Base-by-base conservation (phyloP, 306 rosid species). In the Sophora flavescens region DNA sequence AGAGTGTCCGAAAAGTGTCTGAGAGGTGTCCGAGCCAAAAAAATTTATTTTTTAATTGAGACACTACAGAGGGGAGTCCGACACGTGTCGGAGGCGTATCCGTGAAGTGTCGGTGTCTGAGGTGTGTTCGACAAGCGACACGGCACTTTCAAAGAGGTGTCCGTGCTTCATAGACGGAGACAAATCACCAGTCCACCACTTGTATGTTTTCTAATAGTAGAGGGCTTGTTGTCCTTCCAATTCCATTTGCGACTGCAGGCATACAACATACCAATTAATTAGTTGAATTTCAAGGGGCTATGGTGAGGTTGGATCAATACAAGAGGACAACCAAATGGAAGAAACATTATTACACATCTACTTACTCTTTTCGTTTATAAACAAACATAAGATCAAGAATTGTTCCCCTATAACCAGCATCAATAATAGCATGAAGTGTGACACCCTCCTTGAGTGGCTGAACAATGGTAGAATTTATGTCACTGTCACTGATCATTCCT, bases 331-430 rank as follows among this genome's bases (percentile, higher is more conserved):
- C 63, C 75, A 87, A 69, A 84, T 54, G 59, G 83, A 67, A 47
- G 18, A 35, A 66, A 70, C 54, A 58, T 9, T 33, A 3, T n/a
- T n/a, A n/a, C 14, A 6, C 36, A 63, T 38, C 39, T 8, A 68
- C 88, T 81, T 39, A 90, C 96, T 12, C 45, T 9, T 72, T 39
- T 6, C 1, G 73, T 41, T 82, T 39, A 64, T 85, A 93, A 11
- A 75, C 81, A 28, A 76, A 11, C 4, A 12, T 13, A 8, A 93
- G 89, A 84, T 93, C 98, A 63, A 90, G 96, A 63, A 87, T 56
- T 10, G 98, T 90, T 72, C 93, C 98, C 53, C 96, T 90, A 26
- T 93, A 91, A 62, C 96, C 88, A 64, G 96, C 82, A 79, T 93
- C 98, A 10, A 93, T 81, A 7, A 93, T 85, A 71, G 94, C 94